Base-by-base conservation (phyloP, 2,329 filamentous ascomycete species). In the Fusarium annulatum region DNA sequence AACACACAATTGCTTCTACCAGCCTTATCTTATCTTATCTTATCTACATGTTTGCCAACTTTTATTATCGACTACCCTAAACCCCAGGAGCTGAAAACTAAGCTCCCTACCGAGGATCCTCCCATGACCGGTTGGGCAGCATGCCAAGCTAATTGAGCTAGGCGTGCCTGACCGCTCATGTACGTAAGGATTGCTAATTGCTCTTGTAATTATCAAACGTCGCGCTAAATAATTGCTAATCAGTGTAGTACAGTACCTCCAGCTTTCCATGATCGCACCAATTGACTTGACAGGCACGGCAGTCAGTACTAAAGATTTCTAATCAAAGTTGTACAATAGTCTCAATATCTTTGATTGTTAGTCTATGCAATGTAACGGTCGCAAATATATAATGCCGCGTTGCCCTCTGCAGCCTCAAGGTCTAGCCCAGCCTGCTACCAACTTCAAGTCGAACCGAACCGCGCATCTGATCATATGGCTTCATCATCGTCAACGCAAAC, bases 231-330 rank as follows among this genome's bases (percentile, higher is more conserved):
- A 21, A 36, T 58, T 58, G 41, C 41, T 58, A 58, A 58, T 14
- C n/a, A 49, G 6, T 11, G 41, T 28, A 28, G 7, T 7, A n/a
- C 30, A 15, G 7, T 16, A 26, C 9, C 6, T 9, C 18, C 12
- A 46, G 26, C 14, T 36, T 18, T 10, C 4, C 9, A 53, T 0
- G 4, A 12, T 12, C 9, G 3, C 18, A 38, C 33, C 23, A 53
- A 28, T 16, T 21, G 7, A 11, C 14, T 6, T 1, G 2, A 9
- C 7, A 4, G 1, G 5, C 6, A 7, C 12, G 10, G 0, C 5
- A 10, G 0, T 2, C 9, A 38, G 7, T 21, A 9, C 14, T 53
- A 2, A 7, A 10, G 33, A 53, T 53, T 53, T 28, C 18, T 53
- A 38, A 53, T 21, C 23, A 28, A 38, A 16, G 34, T 12, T 26